Evolutionary conservation across 768 basidiomycete species (phyloP).

Genomic region (Russula dissimulans): DNA sequence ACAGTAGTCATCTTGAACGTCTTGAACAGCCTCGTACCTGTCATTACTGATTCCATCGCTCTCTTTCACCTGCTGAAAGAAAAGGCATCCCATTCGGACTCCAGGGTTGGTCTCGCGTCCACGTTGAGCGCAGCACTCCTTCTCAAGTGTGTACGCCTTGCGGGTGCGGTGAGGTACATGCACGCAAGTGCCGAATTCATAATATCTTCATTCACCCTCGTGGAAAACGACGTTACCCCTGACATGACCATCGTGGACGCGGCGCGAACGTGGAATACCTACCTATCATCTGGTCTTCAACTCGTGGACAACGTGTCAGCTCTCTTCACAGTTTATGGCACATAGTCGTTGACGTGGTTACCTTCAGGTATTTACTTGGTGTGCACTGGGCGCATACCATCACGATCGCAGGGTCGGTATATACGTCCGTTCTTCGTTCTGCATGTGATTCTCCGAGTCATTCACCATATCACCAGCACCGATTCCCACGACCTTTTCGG

Average conservation of each 20-base stretch:
- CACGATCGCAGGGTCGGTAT: too few species aligned
- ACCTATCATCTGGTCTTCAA: too few species aligned
- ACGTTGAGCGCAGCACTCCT: too few species aligned
- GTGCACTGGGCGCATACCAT: not conserved
- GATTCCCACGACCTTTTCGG: not conserved
- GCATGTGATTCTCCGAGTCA: too few species aligned
- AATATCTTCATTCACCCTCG: not conserved
- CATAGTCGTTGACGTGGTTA: not conserved
- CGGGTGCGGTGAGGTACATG: too few species aligned
- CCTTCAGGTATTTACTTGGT: slow-evolving; percentile 1
- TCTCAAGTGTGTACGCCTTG: too few species aligned
- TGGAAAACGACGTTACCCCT: not conserved
- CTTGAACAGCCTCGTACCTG: slow-evolving; percentile 9
- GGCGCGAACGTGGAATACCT: too few species aligned
- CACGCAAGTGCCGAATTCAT: too few species aligned
- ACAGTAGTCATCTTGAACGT: slow-evolving; percentile 1
- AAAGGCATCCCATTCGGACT: not conserved
- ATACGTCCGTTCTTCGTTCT: not conserved
- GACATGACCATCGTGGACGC: too few species aligned
- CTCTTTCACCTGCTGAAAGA: slow-evolving; percentile 8
- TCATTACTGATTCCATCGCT: slow-evolving; percentile 9
- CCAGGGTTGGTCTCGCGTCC: too few species aligned
- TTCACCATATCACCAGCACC: not conserved
- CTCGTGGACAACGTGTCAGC: slow-evolving; percentile 8
- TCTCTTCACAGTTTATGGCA: too few species aligned